Conservation (phyloP, 1,284 basidiomycete genomes). For the Ceratobasidium sp. region DNA sequence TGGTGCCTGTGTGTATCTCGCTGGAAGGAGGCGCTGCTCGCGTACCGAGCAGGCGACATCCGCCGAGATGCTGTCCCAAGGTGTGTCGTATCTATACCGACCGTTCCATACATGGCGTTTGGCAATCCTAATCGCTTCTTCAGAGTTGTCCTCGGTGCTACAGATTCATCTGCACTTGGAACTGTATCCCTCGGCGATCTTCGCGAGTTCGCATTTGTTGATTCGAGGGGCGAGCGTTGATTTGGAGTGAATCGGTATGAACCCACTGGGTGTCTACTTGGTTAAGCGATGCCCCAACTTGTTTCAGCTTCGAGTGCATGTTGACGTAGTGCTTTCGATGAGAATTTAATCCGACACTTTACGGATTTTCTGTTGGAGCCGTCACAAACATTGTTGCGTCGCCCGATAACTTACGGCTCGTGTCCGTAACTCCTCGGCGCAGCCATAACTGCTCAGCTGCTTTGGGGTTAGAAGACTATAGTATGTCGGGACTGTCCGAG, state of each 20-base stretch:
- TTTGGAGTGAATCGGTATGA: neutral
- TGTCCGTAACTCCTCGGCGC: no score
- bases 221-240: conserved; percentile 38
- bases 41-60: conserved; percentile 36
- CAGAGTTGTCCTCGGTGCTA: conserved; percentile 30
- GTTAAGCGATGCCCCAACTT: neutral
- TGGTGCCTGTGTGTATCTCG: conserved; percentile 36
- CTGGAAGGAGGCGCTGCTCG: conserved; percentile 36
- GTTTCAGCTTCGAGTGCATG: no score
- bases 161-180: conserved; percentile 24
- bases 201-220: conserved; percentile 36
- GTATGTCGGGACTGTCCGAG: no score
- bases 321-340: neutral
- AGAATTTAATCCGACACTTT: no score
- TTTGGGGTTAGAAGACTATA: no score
- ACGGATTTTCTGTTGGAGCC: no score
- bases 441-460: no score
- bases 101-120: neutral
- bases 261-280: neutral
- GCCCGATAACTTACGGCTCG: no score
- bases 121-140: neutral
- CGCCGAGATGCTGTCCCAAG: conserved; percentile 36
- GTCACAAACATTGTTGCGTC: no score
- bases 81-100: neutral
- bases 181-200: conserved; percentile 40